phyloP scores from a whole-genome alignment of 768 basidiomycete species.

The Podaxis pistillaris region DNA sequence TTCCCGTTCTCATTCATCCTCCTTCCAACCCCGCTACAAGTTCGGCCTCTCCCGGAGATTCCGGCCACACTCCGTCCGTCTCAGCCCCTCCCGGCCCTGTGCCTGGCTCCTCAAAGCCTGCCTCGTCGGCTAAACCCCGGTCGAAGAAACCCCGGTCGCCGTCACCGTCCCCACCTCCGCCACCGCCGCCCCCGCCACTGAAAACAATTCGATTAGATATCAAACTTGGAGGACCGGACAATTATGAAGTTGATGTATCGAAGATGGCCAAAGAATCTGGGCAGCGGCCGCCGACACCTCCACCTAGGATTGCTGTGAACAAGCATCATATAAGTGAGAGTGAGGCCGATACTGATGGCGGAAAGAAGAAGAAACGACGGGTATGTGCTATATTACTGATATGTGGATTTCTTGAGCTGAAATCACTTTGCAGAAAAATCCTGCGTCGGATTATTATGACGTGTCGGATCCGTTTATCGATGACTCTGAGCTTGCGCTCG shows the following conservation, averaged over 20 bases:
- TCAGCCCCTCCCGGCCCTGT: constrained; percentile 31
- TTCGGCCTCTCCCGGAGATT: constrained; percentile 14
- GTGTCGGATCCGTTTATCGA: constrained; percentile 93
- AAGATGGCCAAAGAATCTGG: constrained; percentile 59
- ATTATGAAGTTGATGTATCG: constrained; percentile 72
- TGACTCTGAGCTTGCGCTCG: constrained; percentile 89
- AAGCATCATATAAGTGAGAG: constrained; percentile 48
- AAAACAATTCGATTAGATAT: constrained; percentile 71
- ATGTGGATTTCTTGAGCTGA: constrained; percentile 1
- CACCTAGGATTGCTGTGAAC: constrained; percentile 42
- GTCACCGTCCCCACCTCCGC: constrained; percentile 60
- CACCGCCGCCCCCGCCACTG: constrained; percentile 48
- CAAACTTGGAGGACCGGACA: constrained; percentile 65
- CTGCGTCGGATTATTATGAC: constrained; percentile 82
- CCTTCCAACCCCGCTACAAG: constrained; percentile 21
- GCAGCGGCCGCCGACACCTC: constrained; percentile 61
- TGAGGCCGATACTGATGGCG: constrained; percentile 30
- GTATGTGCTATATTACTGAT: constrained; percentile 17
- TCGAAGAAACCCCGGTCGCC: constrained; percentile 35
- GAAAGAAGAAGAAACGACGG: constrained; percentile 38
- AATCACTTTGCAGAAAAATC: constrained; percentile 43
- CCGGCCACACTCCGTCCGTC: constrained; percentile 18
- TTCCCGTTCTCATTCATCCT: constrained; percentile 32
- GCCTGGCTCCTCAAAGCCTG: constrained; percentile 27
- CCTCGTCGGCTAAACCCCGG: constrained; percentile 25